These are phyloP conservation scores for Ceratocystis variospora DNA, from an alignment of 2,329 filamentous ascomycete genomes.

Conservation along the genomic window DNA sequence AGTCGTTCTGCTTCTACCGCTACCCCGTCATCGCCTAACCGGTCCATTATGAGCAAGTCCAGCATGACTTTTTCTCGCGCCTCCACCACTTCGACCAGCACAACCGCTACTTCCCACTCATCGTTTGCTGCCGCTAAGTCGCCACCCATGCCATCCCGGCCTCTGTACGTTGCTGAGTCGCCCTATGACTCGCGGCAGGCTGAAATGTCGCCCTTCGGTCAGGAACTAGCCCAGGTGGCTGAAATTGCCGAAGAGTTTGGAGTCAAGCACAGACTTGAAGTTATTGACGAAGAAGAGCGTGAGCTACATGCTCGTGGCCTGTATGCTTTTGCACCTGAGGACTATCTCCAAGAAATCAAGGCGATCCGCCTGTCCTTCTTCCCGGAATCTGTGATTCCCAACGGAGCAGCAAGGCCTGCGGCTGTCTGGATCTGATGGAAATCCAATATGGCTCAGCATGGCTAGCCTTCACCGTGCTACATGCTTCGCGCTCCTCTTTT, in stretches of 20 bases:
- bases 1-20: constrained; percentile 43
- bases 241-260: constrained; percentile 86
- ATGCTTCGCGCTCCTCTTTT: constrained; percentile 6
- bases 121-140: constrained; percentile 23
- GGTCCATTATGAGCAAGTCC: constrained; percentile 23
- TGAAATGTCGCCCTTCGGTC: constrained; percentile 61
- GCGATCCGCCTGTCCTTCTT: constrained; percentile 52
- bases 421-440: constrained; percentile 37
- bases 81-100: constrained; percentile 20
- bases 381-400: constrained; percentile 24
- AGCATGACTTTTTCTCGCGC: constrained; percentile 22
- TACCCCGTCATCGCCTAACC: constrained; percentile 39
- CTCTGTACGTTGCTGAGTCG: constrained; percentile 23
- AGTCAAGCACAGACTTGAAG: constrained; percentile 42
- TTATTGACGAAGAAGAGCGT: constrained; percentile 59
- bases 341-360: constrained; percentile 73
- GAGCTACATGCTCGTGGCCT: constrained; percentile 58
- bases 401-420: constrained; percentile 21
- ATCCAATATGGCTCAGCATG: not conserved
- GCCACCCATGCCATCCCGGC: constrained; percentile 24
- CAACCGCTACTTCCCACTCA: constrained; percentile 7
- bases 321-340: constrained; percentile 59
- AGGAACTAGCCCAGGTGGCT: constrained; percentile 80
- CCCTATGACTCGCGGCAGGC: constrained; percentile 23
- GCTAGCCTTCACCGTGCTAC: too few relatives aligned